Evolutionary conservation across 2,329 filamentous ascomycete species (phyloP), one percentile per base, ranked within the genome.

Genomic region (Sporothrix luriei): DNA sequence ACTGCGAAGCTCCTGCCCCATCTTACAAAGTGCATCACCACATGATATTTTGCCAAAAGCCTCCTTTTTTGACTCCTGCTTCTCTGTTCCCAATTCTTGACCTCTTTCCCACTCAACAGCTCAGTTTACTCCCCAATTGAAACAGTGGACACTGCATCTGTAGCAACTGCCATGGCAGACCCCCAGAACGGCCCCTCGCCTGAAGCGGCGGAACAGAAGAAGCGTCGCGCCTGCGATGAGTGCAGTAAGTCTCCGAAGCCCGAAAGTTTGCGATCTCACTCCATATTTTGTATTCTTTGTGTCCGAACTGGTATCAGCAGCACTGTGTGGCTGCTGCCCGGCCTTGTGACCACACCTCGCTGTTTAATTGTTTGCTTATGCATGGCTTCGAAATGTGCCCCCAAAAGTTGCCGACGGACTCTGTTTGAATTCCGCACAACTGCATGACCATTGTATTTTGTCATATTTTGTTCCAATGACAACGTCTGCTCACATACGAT

Each of bases 211-310:
- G 55, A 70, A 7, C 61, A 33, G 9, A 76, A 80, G 71, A 89
- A 87, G 75, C 86, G 85, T 72, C 83, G 87, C 62, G 87, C 88
- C 71, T 90, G 88, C 77, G 88, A 90, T 77, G 87, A 89, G 77
- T 90, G 88, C 78, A 84, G 88, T 90, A 82, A 78, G 86, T 82
- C 11, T 38, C 55, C 46, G 38, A 24, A 29, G 14, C 40, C 48
- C 55, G 26, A 46, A 46, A 46, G 57, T 62, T 38, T 62, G 57
- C 57, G 38, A 62, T 62, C 43, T 46, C n/a, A 46, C 57, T 46
- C 24, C 46, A n/a, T 65, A 33, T 52, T 10, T 24, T 64, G 26
- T 64, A 11, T 64, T 16, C 16, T 49, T n/a, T 64, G 16, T 13
- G 24, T 21, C 14, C 19, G 57, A 6, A 6, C n/a, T 2, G 19